These are phyloP conservation scores for Yueomyces sp. DNA, from an alignment of 1,139 yeast genomes.

Conservation along the genomic window DNA sequence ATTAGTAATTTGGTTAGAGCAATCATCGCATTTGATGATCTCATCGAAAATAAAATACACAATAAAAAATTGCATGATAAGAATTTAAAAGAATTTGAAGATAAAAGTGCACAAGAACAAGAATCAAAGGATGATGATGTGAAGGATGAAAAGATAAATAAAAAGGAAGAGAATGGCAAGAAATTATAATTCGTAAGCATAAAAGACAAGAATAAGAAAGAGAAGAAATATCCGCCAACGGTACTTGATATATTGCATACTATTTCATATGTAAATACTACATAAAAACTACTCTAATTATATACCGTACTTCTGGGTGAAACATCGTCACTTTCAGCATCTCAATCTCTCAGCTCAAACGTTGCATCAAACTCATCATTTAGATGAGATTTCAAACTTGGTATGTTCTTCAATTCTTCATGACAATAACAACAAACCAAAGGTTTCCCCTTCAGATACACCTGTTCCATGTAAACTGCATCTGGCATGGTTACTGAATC, in stretches of 20 bases:
- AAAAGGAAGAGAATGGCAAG: too few relatives aligned
- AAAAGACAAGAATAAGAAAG: background rate
- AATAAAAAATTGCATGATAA: slow-evolving; percentile 46
- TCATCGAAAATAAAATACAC: slow-evolving; percentile 89
- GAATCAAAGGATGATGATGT: background rate
- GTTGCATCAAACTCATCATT: slow-evolving; percentile 27
- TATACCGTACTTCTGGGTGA: too few relatives aligned
- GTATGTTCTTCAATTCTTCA: slow-evolving; percentile 32
- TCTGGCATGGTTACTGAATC: slow-evolving; percentile 6
- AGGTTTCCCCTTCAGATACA: slow-evolving; percentile 23
- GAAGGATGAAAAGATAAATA: background rate
- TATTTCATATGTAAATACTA: too few relatives aligned
- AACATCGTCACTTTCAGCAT: too few relatives aligned
- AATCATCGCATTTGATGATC: slow-evolving; percentile 90
- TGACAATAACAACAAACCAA: slow-evolving; percentile 41
- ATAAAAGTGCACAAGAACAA: slow-evolving; percentile 9
- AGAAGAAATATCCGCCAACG: slow-evolving; percentile 2
- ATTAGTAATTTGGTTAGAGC: slow-evolving; percentile 84
- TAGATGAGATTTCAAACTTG: slow-evolving; percentile 37
- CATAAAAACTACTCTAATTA: too few relatives aligned
- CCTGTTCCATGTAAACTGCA: slow-evolving; percentile 15
- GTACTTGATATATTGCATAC: background rate
- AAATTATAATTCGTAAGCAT: slow-evolving; percentile 3
- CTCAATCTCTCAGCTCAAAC: background rate
- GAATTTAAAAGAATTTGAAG: slow-evolving; percentile 9